Conservation (phyloP, 768 basidiomycete species). For the Suillus ampliporus region DNA sequence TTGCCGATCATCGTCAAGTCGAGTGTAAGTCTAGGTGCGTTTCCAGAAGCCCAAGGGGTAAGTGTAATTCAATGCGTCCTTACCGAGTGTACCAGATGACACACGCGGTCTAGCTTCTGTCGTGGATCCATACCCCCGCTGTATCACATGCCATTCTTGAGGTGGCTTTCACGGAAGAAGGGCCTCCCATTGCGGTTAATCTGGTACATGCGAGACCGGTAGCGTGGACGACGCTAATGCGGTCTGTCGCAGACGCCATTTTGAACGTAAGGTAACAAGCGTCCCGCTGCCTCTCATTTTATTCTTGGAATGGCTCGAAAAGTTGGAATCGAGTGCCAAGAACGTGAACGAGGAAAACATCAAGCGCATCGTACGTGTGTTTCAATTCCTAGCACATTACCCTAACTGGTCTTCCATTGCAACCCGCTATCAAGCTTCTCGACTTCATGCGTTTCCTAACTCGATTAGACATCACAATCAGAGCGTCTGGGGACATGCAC, state of each 20-base stretch:
- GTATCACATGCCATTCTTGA: conserved; percentile 27
- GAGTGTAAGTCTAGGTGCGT: conserved; percentile 28
- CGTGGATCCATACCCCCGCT: conserved; percentile 27
- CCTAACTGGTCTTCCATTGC: background rate
- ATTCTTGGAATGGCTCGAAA: conserved; percentile 32
- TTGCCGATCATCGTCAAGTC: conserved; percentile 49
- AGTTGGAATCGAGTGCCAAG: conserved; percentile 17
- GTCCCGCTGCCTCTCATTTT: conserved; percentile 32
- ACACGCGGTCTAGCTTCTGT: conserved; percentile 14
- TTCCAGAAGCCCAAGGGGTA: conserved; percentile 33
- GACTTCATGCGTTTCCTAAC: conserved; percentile 30
- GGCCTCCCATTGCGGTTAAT: conserved; percentile 23
- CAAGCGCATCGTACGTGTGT: conserved; percentile 31
- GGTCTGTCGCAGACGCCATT: conserved; percentile 16
- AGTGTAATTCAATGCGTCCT: conserved; percentile 14
- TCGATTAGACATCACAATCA: conserved; percentile 19
- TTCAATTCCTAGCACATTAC: background rate
- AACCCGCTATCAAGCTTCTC: conserved; percentile 39
- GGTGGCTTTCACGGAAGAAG: conserved; percentile 19
- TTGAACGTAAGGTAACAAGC: conserved; percentile 8
- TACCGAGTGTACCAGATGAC: background rate
- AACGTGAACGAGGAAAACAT: conserved; percentile 25
- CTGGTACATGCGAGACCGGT: conserved; percentile 32
- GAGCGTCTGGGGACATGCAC: conserved; percentile 1
- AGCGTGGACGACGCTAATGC: conserved; percentile 22